phyloP scores from a whole-genome alignment of 2,329 filamentous ascomycete genomes.

The Nannizziopsis arthrosporioides region DNA sequence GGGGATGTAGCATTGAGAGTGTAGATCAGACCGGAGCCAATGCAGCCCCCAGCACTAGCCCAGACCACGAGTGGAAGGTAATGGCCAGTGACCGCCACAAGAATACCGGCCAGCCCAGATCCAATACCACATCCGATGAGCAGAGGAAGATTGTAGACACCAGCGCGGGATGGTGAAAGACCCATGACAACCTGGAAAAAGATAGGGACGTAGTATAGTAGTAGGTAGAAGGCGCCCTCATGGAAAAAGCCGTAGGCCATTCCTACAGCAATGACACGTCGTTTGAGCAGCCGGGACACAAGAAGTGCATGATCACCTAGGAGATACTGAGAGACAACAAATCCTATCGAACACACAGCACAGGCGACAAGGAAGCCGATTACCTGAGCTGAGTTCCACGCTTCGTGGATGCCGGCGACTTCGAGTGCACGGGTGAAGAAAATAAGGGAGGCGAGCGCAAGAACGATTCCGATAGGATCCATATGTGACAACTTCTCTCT shows the following conservation, averaged over 20 bases:
- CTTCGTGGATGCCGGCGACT: constrained; percentile 21
- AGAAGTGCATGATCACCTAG: constrained; percentile 34
- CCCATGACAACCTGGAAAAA: constrained; percentile 19
- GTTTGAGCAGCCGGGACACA: constrained; percentile 27
- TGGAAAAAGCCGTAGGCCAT: constrained; percentile 30
- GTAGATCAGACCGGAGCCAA: constrained; percentile 28
- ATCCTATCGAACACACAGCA: constrained; percentile 26
- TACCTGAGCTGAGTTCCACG: constrained; percentile 32
- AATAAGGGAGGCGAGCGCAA: constrained; percentile 1
- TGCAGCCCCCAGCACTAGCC: constrained; percentile 22
- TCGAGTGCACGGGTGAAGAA: constrained; percentile 8
- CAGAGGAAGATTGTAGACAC: constrained; percentile 14
- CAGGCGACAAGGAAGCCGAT: constrained; percentile 39
- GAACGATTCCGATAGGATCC: constrained; percentile 4
- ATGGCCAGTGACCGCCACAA: constrained; percentile 1
- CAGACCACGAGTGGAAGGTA: constrained; percentile 25
- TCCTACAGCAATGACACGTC: constrained; percentile 27
- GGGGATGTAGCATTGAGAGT: constrained; percentile 26
- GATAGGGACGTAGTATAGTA: constrained; percentile 39
- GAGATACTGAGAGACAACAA: constrained; percentile 28
- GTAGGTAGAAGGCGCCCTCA: constrained; percentile 26
- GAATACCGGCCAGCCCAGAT: not conserved
- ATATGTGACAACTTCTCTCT: constrained; percentile 9
- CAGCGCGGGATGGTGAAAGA: not conserved
- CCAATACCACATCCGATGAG: constrained; percentile 19